phyloP scores from a whole-genome alignment of 2,329 filamentous ascomycete species.

The Claviceps maximensis region DNA sequence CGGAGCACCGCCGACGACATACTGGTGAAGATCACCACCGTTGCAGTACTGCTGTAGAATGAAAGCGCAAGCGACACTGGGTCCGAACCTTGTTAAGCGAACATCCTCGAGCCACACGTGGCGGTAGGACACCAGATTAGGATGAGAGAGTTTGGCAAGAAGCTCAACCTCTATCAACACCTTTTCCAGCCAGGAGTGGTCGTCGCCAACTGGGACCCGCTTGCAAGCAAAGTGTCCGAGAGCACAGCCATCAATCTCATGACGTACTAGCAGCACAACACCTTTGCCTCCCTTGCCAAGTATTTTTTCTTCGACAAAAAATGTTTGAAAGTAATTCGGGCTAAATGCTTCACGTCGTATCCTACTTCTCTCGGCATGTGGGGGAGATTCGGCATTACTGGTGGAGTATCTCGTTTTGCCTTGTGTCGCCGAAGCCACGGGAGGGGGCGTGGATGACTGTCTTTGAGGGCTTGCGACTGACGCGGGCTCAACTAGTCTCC shows the following conservation, averaged over 20 bases:
- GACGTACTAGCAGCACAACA: slow-evolving; percentile 84
- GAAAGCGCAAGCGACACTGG: slow-evolving; percentile 86
- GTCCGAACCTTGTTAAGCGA: slow-evolving; percentile 72
- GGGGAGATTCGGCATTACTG: slow-evolving; percentile 36
- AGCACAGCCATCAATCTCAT: slow-evolving; percentile 78
- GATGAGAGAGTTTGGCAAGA: slow-evolving; percentile 80
- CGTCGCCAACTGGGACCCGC: slow-evolving; percentile 85
- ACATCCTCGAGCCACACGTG: slow-evolving; percentile 95
- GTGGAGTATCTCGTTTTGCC: slow-evolving; percentile 36
- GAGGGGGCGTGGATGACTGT: slow-evolving; percentile 8
- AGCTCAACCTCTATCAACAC: slow-evolving; percentile 86
- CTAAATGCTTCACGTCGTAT: slow-evolving; percentile 83
- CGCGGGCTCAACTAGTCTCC: slow-evolving; percentile 36
- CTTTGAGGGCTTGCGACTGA: slow-evolving; percentile 13
- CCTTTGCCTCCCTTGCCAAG: slow-evolving; percentile 87
- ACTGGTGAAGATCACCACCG: slow-evolving; percentile 75
- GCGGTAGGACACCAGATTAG: slow-evolving; percentile 90
- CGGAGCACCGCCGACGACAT: slow-evolving; percentile 58
- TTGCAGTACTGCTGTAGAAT: slow-evolving; percentile 98
- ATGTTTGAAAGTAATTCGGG: slow-evolving; percentile 81
- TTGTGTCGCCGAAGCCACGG: slow-evolving; percentile 9
- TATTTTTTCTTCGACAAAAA: slow-evolving; percentile 80
- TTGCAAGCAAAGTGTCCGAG: slow-evolving; percentile 94
- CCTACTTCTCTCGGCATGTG: slow-evolving; percentile 41
- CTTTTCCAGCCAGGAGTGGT: slow-evolving; percentile 92